Percentiles rank a stretch among this genome's conserved stretches.
Conservation (phyloP, 257 asterid genomes). For the Scutellaria galericulata region DNA sequence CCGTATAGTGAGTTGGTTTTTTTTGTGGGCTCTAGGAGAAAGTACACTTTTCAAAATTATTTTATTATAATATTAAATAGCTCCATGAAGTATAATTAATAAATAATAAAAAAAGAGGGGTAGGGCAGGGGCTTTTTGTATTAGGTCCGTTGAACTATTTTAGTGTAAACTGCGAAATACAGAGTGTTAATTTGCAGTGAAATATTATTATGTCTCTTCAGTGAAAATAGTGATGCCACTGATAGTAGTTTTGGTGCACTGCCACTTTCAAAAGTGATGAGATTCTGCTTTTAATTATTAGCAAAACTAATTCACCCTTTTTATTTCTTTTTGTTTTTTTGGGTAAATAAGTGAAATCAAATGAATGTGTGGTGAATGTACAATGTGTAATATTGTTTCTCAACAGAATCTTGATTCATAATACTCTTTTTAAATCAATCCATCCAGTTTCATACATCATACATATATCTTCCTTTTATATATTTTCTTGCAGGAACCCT, state of each 20-base stretch:
- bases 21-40: slow-evolving; percentile 29
- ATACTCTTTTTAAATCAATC: slow-evolving; percentile 7
- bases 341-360: slow-evolving; percentile 11
- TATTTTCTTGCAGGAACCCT: too few relatives aligned
- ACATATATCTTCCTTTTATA: too few relatives aligned
- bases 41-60: slow-evolving; percentile 5
- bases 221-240: slow-evolving; percentile 43
- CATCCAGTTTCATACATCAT: too few relatives aligned
- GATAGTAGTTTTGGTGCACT: slow-evolving; percentile 22
- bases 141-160: slow-evolving; percentile 39
- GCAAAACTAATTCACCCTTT: background rate
- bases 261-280: slow-evolving; percentile 28
- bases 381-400: slow-evolving; percentile 7
- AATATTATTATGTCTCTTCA: slow-evolving; percentile 28
- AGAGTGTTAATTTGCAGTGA: slow-evolving; percentile 38
- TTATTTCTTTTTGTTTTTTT: background rate
- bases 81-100: background rate
- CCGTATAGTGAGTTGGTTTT: slow-evolving; percentile 1
- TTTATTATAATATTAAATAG: background rate
- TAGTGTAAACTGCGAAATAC: slow-evolving; percentile 44
- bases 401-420: background rate
- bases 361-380: slow-evolving; percentile 14
- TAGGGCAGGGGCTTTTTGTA: background rate
- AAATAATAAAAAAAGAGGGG: background rate
- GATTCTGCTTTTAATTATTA: background rate